These are phyloP conservation scores for Pseudohalonectria lignicola DNA, from an alignment of 2,329 filamentous ascomycete genomes.

Conservation along the genomic window DNA sequence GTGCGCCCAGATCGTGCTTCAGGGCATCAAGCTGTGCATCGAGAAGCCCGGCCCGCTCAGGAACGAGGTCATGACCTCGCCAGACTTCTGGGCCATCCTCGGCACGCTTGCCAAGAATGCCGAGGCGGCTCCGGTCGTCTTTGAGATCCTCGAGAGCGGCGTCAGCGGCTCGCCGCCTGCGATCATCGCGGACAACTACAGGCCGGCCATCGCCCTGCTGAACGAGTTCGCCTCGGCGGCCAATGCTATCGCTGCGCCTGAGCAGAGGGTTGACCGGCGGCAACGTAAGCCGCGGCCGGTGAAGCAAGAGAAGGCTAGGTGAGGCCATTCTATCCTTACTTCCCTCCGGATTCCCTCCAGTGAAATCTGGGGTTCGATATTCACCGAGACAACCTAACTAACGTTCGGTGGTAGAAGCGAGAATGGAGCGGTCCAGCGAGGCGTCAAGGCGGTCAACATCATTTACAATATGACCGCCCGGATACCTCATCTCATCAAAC, in stretches of 20 bases:
- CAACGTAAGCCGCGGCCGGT: conserved; percentile 13
- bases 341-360: no score
- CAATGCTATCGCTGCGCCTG: conserved; percentile 57
- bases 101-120: conserved; percentile 59
- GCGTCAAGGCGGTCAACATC: conserved; percentile 68
- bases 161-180: conserved; percentile 65
- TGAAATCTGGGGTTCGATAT: no score
- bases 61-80: conserved; percentile 90
- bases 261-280: conserved; percentile 39
- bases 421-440: conserved; percentile 63
- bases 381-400: no score
- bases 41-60: conserved; percentile 65
- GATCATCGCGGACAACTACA: conserved; percentile 92
- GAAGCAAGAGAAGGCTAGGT: conserved; percentile 47
- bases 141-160: conserved; percentile 74
- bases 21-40: conserved; percentile 72
- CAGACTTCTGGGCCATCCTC: conserved; percentile 92
- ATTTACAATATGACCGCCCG: conserved; percentile 74
- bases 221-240: conserved; percentile 85
- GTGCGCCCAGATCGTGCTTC: conserved; percentile 64
- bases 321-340: no score
- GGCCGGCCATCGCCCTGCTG: conserved; percentile 70
- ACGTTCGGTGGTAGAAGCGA: conserved; percentile 46
- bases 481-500: conserved; percentile 78
- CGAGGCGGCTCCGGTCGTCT: conserved; percentile 67